phyloP scores from a whole-genome alignment of 495 filamentous ascomycete species.

The Acidiella bohemica region DNA sequence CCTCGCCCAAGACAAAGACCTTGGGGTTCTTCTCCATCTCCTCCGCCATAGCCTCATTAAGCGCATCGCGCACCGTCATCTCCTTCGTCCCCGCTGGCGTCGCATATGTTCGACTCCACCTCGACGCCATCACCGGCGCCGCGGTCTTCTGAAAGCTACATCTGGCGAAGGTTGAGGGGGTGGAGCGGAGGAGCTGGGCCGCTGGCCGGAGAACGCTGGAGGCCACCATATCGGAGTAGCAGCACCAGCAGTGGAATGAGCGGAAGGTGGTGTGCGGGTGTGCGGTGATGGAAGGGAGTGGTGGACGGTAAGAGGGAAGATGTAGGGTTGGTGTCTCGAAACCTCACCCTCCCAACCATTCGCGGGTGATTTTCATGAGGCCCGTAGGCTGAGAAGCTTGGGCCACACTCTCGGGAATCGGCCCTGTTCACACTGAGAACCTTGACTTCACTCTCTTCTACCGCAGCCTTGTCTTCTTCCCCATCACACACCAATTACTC shows the following conservation, averaged over 20 bases:
- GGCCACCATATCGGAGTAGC: constrained; percentile 38
- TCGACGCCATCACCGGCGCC: constrained; percentile 31
- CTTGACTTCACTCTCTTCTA: too few species aligned
- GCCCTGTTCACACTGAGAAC: too few species aligned
- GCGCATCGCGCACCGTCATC: constrained; percentile 87
- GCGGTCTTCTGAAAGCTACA: constrained; percentile 38
- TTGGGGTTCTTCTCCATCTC: constrained; percentile 89
- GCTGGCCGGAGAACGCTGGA: constrained; percentile 73
- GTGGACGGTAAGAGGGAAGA: too few species aligned
- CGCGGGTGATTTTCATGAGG: too few species aligned
- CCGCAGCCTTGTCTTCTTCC: too few species aligned
- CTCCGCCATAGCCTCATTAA: constrained; percentile 96
- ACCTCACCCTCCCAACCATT: too few species aligned
- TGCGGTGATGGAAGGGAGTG: too few species aligned
- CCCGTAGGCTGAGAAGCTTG: too few species aligned
- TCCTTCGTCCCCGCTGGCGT: constrained; percentile 56
- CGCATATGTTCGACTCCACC: constrained; percentile 29
- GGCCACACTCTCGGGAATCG: too few species aligned
- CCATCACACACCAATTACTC: too few species aligned
- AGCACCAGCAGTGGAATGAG: too few species aligned
- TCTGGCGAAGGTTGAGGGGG: constrained; percentile 40
- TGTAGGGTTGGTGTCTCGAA: too few species aligned
- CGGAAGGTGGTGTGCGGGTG: not conserved
- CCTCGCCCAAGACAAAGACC: constrained; percentile 91
- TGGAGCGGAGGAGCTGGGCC: constrained; percentile 53